These are phyloP conservation scores for Poteriospumella lacustris DNA, from an alignment of 108 stramenopile species.

Conservation along the genomic window DNA sequence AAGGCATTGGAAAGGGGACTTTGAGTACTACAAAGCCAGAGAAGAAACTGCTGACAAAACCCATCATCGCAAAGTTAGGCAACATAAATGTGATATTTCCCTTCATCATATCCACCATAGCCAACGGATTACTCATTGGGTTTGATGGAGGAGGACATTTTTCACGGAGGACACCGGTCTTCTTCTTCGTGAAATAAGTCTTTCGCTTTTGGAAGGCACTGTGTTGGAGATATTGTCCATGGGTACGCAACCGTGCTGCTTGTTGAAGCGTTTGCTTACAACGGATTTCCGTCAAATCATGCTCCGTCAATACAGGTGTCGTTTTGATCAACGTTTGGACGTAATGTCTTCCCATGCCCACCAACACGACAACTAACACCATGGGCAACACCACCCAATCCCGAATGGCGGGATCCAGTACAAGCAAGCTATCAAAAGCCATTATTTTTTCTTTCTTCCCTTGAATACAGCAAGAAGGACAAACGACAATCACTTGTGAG, in stretches of 20 bases:
- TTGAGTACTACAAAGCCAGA: constrained; percentile 84
- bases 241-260: constrained; percentile 39
- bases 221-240: constrained; percentile 34
- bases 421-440: constrained; percentile 27
- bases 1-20: constrained; percentile 83
- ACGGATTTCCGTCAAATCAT: constrained; percentile 6
- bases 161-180: constrained; percentile 37
- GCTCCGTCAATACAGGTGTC: neutral
- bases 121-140: constrained; percentile 55
- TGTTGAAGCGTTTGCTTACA: constrained; percentile 41
- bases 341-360: constrained; percentile 34
- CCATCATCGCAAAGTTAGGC: constrained; percentile 99
- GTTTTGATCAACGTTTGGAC: constrained; percentile 35
- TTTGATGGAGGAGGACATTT: constrained; percentile 52
- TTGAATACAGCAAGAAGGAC: neutral
- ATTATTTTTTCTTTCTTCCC: neutral
- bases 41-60: constrained; percentile 90
- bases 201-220: constrained; percentile 41
- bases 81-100: constrained; percentile 91
- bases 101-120: constrained; percentile 65
- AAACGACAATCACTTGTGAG: no score
- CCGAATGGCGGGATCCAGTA: constrained; percentile 54
- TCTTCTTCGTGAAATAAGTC: constrained; percentile 46
- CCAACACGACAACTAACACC: constrained; percentile 43
- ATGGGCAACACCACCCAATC: constrained; percentile 56